Percentiles rank a stretch among this genome's conserved stretches.
phyloP scores from a whole-genome alignment of 2,329 filamentous ascomycete genomes.

The Beauveria australis region DNA sequence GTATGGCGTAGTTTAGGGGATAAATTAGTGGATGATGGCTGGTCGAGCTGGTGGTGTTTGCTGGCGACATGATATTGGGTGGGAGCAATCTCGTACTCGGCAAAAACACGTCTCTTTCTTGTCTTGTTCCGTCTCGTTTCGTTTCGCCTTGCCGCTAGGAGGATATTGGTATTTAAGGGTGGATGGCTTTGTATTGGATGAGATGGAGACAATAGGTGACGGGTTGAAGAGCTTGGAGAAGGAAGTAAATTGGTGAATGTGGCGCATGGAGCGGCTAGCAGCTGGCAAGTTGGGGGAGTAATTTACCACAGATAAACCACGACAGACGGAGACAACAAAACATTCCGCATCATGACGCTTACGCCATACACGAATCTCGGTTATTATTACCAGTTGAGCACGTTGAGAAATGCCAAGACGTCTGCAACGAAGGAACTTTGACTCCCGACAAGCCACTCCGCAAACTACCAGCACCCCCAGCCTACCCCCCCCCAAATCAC shows the following conservation, averaged over 20 bases:
- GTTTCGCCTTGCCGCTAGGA: background rate
- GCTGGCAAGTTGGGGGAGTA: background rate
- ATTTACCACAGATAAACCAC: background rate
- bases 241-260: background rate
- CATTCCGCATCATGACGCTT: background rate
- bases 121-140: background rate
- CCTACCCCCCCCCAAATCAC: background rate
- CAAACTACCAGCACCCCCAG: background rate
- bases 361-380: background rate
- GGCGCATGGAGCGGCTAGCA: background rate
- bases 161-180: background rate
- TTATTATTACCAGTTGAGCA: background rate
- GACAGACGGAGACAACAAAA: background rate
- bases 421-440: background rate
- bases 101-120: background rate
- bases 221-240: background rate
- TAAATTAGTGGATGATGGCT: background rate
- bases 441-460: background rate
- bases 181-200: background rate
- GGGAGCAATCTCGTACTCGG: background rate
- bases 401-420: background rate
- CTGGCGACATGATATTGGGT: background rate
- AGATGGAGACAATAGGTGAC: background rate
- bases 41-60: background rate
- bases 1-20: background rate